These are phyloP conservation scores for Sanghuangporus baumii DNA, from an alignment of 1,284 basidiomycete species.

Conservation along the genomic window DNA sequence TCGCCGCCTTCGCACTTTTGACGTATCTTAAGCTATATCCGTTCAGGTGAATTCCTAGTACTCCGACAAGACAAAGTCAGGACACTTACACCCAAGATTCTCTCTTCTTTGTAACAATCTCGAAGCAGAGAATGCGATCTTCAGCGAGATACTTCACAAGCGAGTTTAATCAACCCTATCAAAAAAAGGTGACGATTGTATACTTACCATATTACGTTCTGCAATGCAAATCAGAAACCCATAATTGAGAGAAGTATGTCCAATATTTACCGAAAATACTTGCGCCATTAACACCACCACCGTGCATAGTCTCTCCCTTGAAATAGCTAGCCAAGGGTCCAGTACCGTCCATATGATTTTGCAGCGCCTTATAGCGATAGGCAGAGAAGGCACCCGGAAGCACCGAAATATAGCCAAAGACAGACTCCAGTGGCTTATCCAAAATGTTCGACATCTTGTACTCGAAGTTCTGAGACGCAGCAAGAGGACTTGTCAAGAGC, in stretches of 20 bases:
- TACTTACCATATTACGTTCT: conserved; percentile 67
- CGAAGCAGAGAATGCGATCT: conserved; percentile 96
- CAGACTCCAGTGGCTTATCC: conserved; percentile 88
- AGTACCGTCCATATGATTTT: conserved; percentile 76
- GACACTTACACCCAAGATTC: conserved; percentile 72
- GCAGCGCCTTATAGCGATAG: conserved; percentile 82
- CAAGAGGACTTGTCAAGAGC: conserved; percentile 80
- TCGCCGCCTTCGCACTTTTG: conserved; percentile 85
- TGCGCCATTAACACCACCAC: conserved; percentile 48
- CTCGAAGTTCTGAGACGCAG: conserved; percentile 90
- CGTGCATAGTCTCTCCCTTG: conserved; percentile 87
- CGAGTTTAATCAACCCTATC: not conserved
- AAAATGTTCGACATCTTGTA: conserved; percentile 93
- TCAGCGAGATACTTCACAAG: conserved; percentile 67
- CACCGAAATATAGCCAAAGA: conserved; percentile 90
- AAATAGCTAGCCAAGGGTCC: conserved; percentile 90
- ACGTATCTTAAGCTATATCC: conserved; percentile 76
- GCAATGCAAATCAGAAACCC: conserved; percentile 20
- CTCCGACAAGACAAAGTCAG: not conserved
- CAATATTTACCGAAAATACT: conserved; percentile 57
- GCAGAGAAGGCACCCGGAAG: conserved; percentile 89
- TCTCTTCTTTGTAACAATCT: conserved; percentile 90
- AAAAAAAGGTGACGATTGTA: not conserved
- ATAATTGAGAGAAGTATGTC: not conserved
- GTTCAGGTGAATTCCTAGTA: not conserved